Evolutionary conservation across 805 yeast species (phyloP).

Genomic region (Grigorovia humatica): DNA sequence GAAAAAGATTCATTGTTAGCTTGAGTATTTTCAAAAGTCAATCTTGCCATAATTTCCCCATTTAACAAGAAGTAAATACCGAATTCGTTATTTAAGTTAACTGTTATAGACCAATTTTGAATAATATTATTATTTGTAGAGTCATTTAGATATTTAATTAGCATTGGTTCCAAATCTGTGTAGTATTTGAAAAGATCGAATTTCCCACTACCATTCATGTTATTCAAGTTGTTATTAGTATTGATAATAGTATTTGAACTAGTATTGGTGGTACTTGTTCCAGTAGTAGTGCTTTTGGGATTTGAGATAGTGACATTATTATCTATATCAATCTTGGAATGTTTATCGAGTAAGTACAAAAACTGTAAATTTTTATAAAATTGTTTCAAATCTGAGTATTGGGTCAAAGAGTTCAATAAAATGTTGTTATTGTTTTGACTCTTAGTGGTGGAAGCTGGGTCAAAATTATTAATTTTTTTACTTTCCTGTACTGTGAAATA

Average conservation of each 20-base stretch:
- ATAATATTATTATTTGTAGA: background rate
- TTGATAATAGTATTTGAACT: background rate
- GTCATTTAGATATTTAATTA: conserved; percentile 1
- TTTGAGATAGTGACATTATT: conserved; percentile 3
- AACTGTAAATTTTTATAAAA: conserved; percentile 27
- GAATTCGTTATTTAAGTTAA: conserved; percentile 22
- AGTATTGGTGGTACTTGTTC: background rate
- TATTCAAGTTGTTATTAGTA: background rate
- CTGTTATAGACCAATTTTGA: conserved; percentile 10
- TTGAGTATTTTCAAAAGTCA: conserved; percentile 15
- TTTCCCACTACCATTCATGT: conserved; percentile 8
- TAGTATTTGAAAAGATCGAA: conserved; percentile 27
- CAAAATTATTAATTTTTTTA: background rate
- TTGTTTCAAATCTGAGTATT: conserved; percentile 20
- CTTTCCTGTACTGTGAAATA: conserved; percentile 13
- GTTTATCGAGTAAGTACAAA: conserved; percentile 23
- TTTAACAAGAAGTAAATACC: conserved; percentile 20
- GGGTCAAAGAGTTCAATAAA: conserved; percentile 21
- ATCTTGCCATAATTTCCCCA: conserved; percentile 12
- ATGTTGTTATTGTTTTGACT: conserved; percentile 16
- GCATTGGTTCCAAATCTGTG: conserved; percentile 8
- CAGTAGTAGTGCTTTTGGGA: conserved; percentile 5
- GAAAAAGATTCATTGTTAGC: background rate
- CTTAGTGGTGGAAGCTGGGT: background rate
- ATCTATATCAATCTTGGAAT: conserved; percentile 24